These are phyloP conservation scores for Anisodus acutangulus DNA, from an alignment of 257 asterid species.

Conservation along the genomic window DNA sequence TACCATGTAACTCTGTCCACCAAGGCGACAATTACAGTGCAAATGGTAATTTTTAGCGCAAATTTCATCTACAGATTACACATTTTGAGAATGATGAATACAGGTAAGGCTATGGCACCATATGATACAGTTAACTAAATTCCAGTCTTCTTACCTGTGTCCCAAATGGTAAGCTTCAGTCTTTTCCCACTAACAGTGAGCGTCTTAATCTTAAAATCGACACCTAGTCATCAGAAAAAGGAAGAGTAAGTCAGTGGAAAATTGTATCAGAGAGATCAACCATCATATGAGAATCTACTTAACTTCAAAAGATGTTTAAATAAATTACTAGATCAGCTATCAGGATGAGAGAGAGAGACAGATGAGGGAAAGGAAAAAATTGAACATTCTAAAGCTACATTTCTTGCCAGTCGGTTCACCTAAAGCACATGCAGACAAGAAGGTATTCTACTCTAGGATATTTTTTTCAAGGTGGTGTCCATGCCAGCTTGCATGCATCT, in stretches of 20 bases:
- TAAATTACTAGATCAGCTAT: constrained; percentile 6
- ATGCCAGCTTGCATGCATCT: background rate
- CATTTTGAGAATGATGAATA: background rate
- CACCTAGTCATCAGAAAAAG: constrained; percentile 26
- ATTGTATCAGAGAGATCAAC: background rate
- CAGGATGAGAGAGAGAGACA: background rate
- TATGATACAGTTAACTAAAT: background rate
- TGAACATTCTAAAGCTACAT: background rate
- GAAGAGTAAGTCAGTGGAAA: background rate
- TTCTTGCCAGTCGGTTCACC: background rate
- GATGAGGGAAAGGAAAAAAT: background rate
- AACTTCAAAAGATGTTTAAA: background rate
- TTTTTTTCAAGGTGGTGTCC: background rate
- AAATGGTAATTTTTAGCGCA: background rate
- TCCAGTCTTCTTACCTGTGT: constrained; percentile 54
- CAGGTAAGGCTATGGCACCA: background rate
- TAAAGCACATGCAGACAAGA: background rate
- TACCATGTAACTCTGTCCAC: too few relatives aligned
- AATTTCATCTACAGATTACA: background rate
- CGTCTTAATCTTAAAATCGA: constrained; percentile 61
- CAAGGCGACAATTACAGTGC: too few relatives aligned
- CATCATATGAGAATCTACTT: background rate
- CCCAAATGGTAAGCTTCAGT: constrained; percentile 95
- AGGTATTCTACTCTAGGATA: background rate
- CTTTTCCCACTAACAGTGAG: constrained; percentile 78